Evolutionary conservation across 352 stramenopile species (phyloP).

Genomic region (Phytophthora quininea): DNA sequence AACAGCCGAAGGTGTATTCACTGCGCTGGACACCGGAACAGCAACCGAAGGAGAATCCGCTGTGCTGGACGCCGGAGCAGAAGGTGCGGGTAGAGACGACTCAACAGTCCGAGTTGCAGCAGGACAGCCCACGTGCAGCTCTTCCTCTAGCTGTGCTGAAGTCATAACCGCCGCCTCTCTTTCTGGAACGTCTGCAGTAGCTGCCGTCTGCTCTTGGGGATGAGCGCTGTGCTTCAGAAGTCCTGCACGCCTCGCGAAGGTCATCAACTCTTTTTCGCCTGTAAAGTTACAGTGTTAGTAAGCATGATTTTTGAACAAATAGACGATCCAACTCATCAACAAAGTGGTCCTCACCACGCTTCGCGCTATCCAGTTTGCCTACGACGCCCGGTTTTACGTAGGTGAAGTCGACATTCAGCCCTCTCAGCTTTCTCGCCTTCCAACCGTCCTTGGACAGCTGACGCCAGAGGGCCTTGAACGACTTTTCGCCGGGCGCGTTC

Average conservation of each 20-base stretch:
- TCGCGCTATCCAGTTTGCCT: constrained; percentile 1
- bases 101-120: no score
- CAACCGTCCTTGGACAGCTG: background rate
- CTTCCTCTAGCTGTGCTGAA: no score
- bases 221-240: no score
- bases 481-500: background rate
- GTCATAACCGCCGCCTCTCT: no score
- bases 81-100: no score
- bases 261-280: constrained; percentile 7
- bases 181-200: no score
- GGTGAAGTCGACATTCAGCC: background rate
- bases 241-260: background rate
- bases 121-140: no score
- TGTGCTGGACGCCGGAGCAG: no score
- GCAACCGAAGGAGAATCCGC: no score
- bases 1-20: no score
- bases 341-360: constrained; percentile 4
- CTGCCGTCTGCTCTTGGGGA: no score
- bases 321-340: background rate
- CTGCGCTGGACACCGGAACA: no score
- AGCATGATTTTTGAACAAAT: background rate
- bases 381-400: constrained; percentile 10
- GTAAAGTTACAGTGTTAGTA: background rate
- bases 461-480: background rate
- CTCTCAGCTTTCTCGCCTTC: background rate